Evolutionary conservation across 345 rosid species (phyloP), one percentile per base, ranked within the genome.

Genomic region (Eucalyptus cloeziana): DNA sequence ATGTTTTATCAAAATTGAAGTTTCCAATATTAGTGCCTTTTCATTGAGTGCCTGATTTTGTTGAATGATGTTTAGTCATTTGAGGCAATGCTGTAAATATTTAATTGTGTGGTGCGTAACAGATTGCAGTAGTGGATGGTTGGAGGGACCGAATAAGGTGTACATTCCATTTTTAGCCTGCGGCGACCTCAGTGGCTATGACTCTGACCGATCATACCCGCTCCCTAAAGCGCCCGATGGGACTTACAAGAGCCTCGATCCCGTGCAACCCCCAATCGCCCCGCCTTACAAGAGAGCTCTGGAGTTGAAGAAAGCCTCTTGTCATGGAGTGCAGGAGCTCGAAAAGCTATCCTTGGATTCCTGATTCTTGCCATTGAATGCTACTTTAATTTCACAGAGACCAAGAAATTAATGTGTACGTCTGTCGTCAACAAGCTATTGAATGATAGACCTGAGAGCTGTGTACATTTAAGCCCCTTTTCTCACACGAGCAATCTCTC

Each of bases 81-180:
- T 19, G 40, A 8, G 44, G 81, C 81, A 71, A 10, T 71, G 81
- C 13, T 4, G 81, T 71, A 33, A 71, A 33, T 71, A 71, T 30
- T 21, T 62, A 44, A 40, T 67, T 45, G 31, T 85, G 58, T 43
- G 56, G 80, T 85, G 24, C 62, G 5, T 89, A 88, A 27, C 95
- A 97, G 98, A 98, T 94, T 96, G 99, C 94, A 92, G 96, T 89
- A 97, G 97, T 88, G 98, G 94, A 76, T 96, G 97, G 97, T 91
- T 96, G 89, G 99, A 98, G 95, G 97, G 99, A 62, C 95, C 97
- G 17, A 97, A 95, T 86, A 97, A 97, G 95, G 97, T 98, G 67
- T 97, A 95, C 91, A 97, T 98, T 89, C 99, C 97, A 43, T 98
- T 97, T 90, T 86, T 97, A 90, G 99, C 99, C 30, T 96, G 99